These are phyloP conservation scores for Papiliotrema laurentii DNA, from an alignment of 1,284 basidiomycete genomes.

Conservation along the genomic window DNA sequence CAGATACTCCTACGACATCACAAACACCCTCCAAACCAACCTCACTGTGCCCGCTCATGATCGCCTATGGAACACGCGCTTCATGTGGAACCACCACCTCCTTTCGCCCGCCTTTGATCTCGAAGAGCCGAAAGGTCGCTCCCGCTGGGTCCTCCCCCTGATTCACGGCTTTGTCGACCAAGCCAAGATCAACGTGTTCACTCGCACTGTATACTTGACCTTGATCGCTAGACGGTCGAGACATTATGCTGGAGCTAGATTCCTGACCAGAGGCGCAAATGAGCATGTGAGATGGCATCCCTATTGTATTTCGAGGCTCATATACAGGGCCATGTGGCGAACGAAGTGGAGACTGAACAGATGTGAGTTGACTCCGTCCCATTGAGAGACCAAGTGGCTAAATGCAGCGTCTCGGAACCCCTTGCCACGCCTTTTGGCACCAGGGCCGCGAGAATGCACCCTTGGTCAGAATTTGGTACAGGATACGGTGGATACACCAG, in stretches of 20 bases:
- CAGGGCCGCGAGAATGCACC: slow-evolving; percentile 41
- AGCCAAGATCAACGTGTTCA: slow-evolving; percentile 89
- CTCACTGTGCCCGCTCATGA: slow-evolving; percentile 58
- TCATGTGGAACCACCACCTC: slow-evolving; percentile 94
- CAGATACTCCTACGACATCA: slow-evolving; percentile 95
- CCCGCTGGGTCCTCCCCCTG: slow-evolving; percentile 85
- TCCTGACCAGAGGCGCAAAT: slow-evolving; percentile 91
- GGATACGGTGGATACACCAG: slow-evolving; percentile 73
- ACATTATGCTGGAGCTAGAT: slow-evolving; percentile 93
- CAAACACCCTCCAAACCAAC: slow-evolving; percentile 90
- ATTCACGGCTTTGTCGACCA: slow-evolving; percentile 93
- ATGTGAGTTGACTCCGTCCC: slow-evolving; percentile 52
- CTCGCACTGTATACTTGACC: slow-evolving; percentile 86
- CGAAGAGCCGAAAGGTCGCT: slow-evolving; percentile 53
- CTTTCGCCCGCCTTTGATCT: slow-evolving; percentile 59
- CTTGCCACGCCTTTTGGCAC: slow-evolving; percentile 83
- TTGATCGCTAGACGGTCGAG: slow-evolving; percentile 90
- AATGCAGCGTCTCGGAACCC: slow-evolving; percentile 72
- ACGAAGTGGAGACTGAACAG: slow-evolving; percentile 99
- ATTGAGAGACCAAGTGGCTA: slow-evolving; percentile 2
- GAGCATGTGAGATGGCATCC: slow-evolving; percentile 50
- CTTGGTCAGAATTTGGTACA: slow-evolving; percentile 20
- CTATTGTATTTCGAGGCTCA: slow-evolving; percentile 2
- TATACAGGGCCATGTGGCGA: slow-evolving; percentile 87
- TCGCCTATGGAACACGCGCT: slow-evolving; percentile 71